phyloP scores from a whole-genome alignment of 2,329 filamentous ascomycete genomes.

The Aspergillus piperis region DNA sequence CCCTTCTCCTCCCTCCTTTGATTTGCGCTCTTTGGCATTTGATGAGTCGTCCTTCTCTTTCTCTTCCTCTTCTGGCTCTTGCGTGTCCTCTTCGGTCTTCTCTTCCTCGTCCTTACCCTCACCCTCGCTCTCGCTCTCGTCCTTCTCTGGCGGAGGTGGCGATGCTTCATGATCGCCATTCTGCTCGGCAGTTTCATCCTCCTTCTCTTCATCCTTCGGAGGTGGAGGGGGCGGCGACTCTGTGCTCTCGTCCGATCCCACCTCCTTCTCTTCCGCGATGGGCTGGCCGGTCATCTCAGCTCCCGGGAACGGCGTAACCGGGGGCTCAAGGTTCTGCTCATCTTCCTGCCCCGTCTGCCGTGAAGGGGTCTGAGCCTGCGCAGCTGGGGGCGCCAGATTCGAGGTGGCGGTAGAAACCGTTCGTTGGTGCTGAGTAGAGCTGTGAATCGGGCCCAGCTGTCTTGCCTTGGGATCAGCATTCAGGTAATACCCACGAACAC shows the following conservation, averaged over 20 bases:
- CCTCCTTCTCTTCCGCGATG: slow-evolving; percentile 30
- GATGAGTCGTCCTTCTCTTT: slow-evolving; percentile 25
- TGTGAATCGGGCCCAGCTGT: slow-evolving; percentile 46
- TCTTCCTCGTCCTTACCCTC: slow-evolving; percentile 14
- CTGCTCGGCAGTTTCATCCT: slow-evolving; percentile 20
- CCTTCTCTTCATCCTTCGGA: slow-evolving; percentile 28
- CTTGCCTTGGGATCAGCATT: slow-evolving; percentile 73
- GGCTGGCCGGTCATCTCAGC: slow-evolving; percentile 31
- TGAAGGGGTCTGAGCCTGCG: neutral
- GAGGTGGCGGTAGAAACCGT: slow-evolving; percentile 34
- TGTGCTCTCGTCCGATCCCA: slow-evolving; percentile 30
- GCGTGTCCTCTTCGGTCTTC: slow-evolving; percentile 19
- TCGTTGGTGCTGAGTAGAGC: slow-evolving; percentile 35
- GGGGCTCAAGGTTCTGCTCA: slow-evolving; percentile 28
- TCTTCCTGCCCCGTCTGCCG: slow-evolving; percentile 19
- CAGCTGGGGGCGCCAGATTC: slow-evolving; percentile 25
- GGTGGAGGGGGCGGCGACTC: slow-evolving; percentile 29
- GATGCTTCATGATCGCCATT: slow-evolving; percentile 1
- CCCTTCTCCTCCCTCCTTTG: slow-evolving; percentile 35
- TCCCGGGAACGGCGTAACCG: slow-evolving; percentile 38
- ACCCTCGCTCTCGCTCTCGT: slow-evolving; percentile 15
- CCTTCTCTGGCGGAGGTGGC: slow-evolving; percentile 6
- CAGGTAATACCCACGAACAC: slow-evolving; percentile 93
- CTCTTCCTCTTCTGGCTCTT: slow-evolving; percentile 17
- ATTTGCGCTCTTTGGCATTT: slow-evolving; percentile 28